Evolutionary conservation across 177 flowering plant genomes (phyloP).

Genomic region (Telopea speciosissima): DNA sequence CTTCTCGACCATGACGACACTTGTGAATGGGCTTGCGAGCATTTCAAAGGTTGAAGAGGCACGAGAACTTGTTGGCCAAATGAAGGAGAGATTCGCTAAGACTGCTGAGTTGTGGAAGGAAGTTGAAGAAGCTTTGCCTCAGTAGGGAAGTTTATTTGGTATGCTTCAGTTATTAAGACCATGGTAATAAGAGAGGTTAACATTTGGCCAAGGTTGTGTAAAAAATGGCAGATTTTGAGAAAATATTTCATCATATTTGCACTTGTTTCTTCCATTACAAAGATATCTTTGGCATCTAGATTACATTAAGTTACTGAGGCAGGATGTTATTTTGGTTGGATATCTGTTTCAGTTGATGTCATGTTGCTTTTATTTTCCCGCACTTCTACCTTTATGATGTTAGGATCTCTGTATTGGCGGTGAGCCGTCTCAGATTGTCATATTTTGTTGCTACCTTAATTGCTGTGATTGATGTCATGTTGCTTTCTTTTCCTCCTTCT

Average conservation of each 20-base stretch:
- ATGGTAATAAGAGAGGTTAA: neutral
- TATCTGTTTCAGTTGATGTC: neutral
- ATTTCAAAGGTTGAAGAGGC: slow-evolving; percentile 60
- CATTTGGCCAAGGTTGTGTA: neutral
- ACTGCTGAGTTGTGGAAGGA: slow-evolving; percentile 59
- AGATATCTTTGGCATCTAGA: neutral
- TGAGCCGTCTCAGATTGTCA: too few relatives aligned
- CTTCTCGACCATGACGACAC: slow-evolving; percentile 54
- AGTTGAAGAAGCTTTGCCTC: slow-evolving; percentile 52
- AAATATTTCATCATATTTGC: neutral
- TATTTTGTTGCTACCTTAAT: too few relatives aligned
- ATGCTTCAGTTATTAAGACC: neutral
- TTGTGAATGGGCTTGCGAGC: slow-evolving; percentile 72
- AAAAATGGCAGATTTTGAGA: neutral
- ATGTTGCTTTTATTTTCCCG: neutral
- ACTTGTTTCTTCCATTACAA: neutral
- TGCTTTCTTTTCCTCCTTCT: neutral
- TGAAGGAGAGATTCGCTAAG: slow-evolving; percentile 54
- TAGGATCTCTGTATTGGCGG: neutral
- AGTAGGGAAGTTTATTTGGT: slow-evolving; percentile 17
- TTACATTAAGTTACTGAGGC: neutral
- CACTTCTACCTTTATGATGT: neutral
- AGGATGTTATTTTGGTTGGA: neutral
- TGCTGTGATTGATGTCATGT: neutral
- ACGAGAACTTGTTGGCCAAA: slow-evolving; percentile 31